Evolutionary conservation across 352 stramenopile genomes (phyloP), one percentile per base, ranked within the genome.

Genomic region (Globisporangium irregulare): DNA sequence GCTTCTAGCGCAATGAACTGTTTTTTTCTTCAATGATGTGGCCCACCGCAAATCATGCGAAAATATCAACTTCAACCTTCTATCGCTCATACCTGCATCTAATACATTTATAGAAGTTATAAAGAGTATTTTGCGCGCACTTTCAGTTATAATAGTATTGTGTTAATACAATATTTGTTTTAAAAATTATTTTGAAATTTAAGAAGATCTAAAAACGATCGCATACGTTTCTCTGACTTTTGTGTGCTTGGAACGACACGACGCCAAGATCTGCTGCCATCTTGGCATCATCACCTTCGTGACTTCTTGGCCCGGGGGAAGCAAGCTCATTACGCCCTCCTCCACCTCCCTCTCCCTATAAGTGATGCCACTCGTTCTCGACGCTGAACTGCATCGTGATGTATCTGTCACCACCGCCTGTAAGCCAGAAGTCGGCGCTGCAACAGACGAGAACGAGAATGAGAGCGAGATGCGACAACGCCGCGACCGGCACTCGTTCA

Each of bases 401-500:
- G 29, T 29, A 1, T 9, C 20, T 14, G 20, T 0, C 4, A 7
- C 18, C 18, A 10, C 55, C 18, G 18, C 55, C 9, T 29, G 29
- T 32, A 61, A 61, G 8, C 20, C 25, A 29, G 29, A 18, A 24
- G 53, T 8, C 53, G 25, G 10, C 12, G 36, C 12, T 20, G 27
- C 54, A 43, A 27, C 12, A 7, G 32, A 14, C 7, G 54, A 25
- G 1, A 3, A 24, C 10, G 59, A 46, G 7, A 20, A 51, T 22
- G 32, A 62, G 18, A n/a, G 27, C 20, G 36, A 69, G 48, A 27
- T n/a, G 27, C 41, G 38, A 4, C 66, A 3, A 32, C 27, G 66
- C 22, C 67, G 66, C 59, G 15, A 82, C 59, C 66, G 70, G 2
- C 70, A 59, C 27, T 69, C 64, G 46, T 89, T 89, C 54, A 73